Evolutionary conservation across 1,284 basidiomycete species (phyloP), one percentile per base, ranked within the genome.

Genomic region (Trichosporon faecale): DNA sequence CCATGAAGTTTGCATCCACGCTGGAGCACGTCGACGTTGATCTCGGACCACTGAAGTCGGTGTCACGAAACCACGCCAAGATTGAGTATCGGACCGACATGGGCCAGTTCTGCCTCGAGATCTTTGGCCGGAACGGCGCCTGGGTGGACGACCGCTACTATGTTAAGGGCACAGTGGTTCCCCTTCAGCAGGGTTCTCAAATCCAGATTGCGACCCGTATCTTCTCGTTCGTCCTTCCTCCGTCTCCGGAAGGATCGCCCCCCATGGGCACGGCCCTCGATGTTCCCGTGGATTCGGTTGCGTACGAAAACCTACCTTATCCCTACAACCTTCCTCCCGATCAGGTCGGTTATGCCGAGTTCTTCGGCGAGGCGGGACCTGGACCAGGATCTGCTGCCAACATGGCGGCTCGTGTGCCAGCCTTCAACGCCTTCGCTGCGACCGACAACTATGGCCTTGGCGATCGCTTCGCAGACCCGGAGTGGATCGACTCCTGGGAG

Each of bases 151-250:
- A 95, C 64, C 89, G 94, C 14, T 99, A 95, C 91, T 91, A 91
- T 70, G 91, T 91, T 21, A 91, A 91, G 79, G 93, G 94, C 18
- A 91, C 91, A 71, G 88, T 91, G 71, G 92, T 95, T 27, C 88
- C 91, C 35, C 85, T 98, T 40, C 86, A 89, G 64, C 91, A 93
- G 82, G 88, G 92, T 79, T 96, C 97, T 68, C 94, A 95, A 84
- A 96, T 99, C 76, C 97, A 98, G 85, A 99, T 99, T 77, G 94
- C 96, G 35, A 96, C 96, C 61, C 91, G 96, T 68, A 95, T 94
- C 66, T 99, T 99, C 85, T 92, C 95, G 80, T 99, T 98, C 83
- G 90, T 97, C 67, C 89, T 98, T 11, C 95, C 94, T 21, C 86
- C 85, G 6, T 79, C 83, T 40, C 76, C 79, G 33, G 75, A 76